Base-by-base conservation (phyloP, 352 stramenopile species). In the Phytophthora tentaculata region DNA sequence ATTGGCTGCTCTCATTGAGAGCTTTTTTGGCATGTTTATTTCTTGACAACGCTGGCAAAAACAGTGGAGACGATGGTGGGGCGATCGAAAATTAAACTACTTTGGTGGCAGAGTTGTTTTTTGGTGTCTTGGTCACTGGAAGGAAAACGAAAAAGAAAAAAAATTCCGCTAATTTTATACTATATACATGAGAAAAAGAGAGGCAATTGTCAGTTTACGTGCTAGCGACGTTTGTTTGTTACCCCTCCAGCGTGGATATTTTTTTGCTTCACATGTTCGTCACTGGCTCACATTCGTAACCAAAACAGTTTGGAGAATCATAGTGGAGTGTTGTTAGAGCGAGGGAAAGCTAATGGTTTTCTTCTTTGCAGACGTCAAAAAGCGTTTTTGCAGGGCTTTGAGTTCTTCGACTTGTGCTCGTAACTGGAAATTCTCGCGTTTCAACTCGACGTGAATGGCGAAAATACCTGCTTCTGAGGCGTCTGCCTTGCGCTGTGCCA, bases 341-440 rank as follows among this genome's bases (percentile, higher is more conserved):
- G 76, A 74, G 2, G 81, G 80, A 39, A 92, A 91, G 35, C 67
- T 79, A 69, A 92, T 89, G 43, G 73, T 90, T 56, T 86, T 90
- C 64, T 92, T 94, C 57, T 88, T 91, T 19, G 79, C 82, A n/a
- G 79, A 80, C 5, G 81, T 88, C 37, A 91, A 69, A 59, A 89
- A 92, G 43, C 76, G 75, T 44, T 80, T 79, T 63, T 92, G 81
- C 2, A 92, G 63, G 32, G 81, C 74, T 53, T 94, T 89, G 59
- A 94, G 75, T 61, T 94, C 86, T 24, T 91, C 79, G 12, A 94
- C 65, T 64, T 92, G 85, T 20, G 74, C 57, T n/a, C 73, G 67
- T 28, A 94, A 54, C 54, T 88, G 77, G 41, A 77, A 78, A 49
- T 94, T 94, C 57, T 94, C 86, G 32, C 84, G 80, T 61, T 92